These are phyloP conservation scores for Begonia masoniana DNA, from an alignment of 306 rosid species.

Conservation along the genomic window DNA sequence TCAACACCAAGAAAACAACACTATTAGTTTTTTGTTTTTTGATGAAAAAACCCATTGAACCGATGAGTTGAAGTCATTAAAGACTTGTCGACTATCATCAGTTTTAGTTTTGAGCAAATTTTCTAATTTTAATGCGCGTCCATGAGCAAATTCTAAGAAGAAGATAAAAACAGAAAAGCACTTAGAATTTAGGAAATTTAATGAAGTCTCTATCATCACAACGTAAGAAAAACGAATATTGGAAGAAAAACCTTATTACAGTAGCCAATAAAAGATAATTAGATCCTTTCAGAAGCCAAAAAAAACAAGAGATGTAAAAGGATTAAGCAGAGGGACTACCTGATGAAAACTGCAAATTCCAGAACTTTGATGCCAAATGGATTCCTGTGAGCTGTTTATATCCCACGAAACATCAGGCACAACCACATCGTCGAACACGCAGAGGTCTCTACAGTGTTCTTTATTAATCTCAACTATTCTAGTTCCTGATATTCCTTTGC, in stretches of 20 bases:
- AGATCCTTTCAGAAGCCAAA: background rate
- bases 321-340: constrained; percentile 18
- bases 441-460: constrained; percentile 44
- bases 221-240: background rate
- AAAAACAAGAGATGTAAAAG: background rate
- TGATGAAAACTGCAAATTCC: constrained; percentile 60
- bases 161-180: too few relatives aligned
- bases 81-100: too few relatives aligned
- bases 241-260: constrained; percentile 1
- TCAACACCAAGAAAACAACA: too few relatives aligned
- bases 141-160: too few relatives aligned
- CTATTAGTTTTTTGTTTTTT: too few relatives aligned
- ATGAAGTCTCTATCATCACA: too few relatives aligned
- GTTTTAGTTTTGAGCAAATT: too few relatives aligned
- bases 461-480: constrained; percentile 53
- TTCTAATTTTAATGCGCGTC: too few relatives aligned
- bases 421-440: constrained; percentile 45
- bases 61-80: too few relatives aligned
- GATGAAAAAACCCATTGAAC: too few relatives aligned
- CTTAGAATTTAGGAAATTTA: too few relatives aligned
- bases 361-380: constrained; percentile 42
- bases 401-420: constrained; percentile 65
- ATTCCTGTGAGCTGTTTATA: constrained; percentile 31
- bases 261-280: background rate
- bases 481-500: constrained; percentile 74